Evolutionary conservation across 306 rosid genomes (phyloP).

Genomic region (Quercus dentata): DNA sequence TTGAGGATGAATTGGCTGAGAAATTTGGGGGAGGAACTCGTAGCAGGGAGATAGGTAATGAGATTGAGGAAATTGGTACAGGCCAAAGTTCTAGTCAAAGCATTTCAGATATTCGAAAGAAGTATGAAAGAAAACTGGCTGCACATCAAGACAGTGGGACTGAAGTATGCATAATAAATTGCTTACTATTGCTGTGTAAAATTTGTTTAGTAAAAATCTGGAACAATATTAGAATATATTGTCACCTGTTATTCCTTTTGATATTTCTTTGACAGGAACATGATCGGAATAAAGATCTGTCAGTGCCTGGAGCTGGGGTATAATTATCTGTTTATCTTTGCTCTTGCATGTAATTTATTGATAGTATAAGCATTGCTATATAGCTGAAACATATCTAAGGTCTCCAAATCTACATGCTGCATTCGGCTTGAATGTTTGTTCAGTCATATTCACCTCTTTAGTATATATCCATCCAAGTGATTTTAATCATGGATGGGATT

Average conservation of each 20-base stretch:
- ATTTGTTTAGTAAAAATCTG: background rate
- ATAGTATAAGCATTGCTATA: background rate
- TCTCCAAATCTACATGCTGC: slow-evolving; percentile 7
- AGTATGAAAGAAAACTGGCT: slow-evolving; percentile 88
- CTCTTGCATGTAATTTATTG: slow-evolving; percentile 17
- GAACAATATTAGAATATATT: background rate
- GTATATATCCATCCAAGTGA: slow-evolving; percentile 4
- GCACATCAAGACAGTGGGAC: slow-evolving; percentile 67
- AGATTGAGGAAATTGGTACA: slow-evolving; percentile 83
- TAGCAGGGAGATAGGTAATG: slow-evolving; percentile 73
- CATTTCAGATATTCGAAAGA: slow-evolving; percentile 89
- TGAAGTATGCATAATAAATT: slow-evolving; percentile 51
- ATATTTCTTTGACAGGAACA: slow-evolving; percentile 59
- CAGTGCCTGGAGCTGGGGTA: slow-evolving; percentile 99
- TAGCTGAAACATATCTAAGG: background rate
- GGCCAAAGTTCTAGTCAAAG: slow-evolving; percentile 53
- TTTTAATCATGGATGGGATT: background rate
- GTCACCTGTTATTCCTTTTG: slow-evolving; percentile 24
- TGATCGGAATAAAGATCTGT: slow-evolving; percentile 69
- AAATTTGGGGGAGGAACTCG: slow-evolving; percentile 93
- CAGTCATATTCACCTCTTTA: slow-evolving; percentile 17
- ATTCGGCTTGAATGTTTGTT: slow-evolving; percentile 14
- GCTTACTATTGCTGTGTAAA: background rate
- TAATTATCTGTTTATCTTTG: slow-evolving; percentile 13
- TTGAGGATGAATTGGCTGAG: slow-evolving; percentile 98